A percentile compares a stretch with the other conserved stretches of the same genome.
Evolutionary conservation across 805 yeast species (phyloP).

Genomic region (Jamesozyma hellenica): DNA sequence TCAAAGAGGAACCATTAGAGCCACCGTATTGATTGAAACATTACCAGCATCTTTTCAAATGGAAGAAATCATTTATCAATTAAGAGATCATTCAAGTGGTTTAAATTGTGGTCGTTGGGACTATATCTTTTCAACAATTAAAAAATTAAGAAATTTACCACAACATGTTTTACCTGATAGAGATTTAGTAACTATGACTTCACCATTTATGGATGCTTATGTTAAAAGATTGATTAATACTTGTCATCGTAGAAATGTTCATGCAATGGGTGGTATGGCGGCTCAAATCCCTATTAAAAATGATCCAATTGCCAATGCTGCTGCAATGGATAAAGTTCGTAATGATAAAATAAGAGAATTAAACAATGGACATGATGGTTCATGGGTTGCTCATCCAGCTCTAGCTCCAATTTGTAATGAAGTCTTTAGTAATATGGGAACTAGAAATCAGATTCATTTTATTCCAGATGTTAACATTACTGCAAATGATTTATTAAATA

Average conservation of each 20-base stretch:
- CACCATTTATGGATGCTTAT: slow-evolving; percentile 72
- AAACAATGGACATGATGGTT: slow-evolving; percentile 73
- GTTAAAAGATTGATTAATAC: slow-evolving; percentile 63
- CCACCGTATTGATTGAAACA: slow-evolving; percentile 74
- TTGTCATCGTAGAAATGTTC: slow-evolving; percentile 71
- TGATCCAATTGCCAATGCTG: slow-evolving; percentile 50
- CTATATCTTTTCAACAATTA: slow-evolving; percentile 72
- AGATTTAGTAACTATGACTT: slow-evolving; percentile 67
- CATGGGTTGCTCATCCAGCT: slow-evolving; percentile 90
- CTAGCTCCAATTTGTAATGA: slow-evolving; percentile 61
- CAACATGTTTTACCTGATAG: slow-evolving; percentile 68
- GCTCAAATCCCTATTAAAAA: slow-evolving; percentile 75
- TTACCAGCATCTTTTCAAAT: slow-evolving; percentile 79
- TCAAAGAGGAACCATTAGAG: slow-evolving; percentile 69
- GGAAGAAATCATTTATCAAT: slow-evolving; percentile 72
- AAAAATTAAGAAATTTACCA: slow-evolving; percentile 55
- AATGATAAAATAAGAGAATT: slow-evolving; percentile 72
- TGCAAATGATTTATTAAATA: slow-evolving; percentile 51
- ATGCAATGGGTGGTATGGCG: slow-evolving; percentile 89
- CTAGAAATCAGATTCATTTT: slow-evolving; percentile 60
- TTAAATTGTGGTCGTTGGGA: slow-evolving; percentile 88
- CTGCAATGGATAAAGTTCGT: slow-evolving; percentile 63
- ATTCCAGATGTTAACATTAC: slow-evolving; percentile 37
- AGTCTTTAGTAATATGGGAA: slow-evolving; percentile 71
- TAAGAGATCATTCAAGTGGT: slow-evolving; percentile 69